These are phyloP conservation scores for Circinella minor DNA, from an alignment of 371 early-diverging fungal genomes.

Conservation along the genomic window DNA sequence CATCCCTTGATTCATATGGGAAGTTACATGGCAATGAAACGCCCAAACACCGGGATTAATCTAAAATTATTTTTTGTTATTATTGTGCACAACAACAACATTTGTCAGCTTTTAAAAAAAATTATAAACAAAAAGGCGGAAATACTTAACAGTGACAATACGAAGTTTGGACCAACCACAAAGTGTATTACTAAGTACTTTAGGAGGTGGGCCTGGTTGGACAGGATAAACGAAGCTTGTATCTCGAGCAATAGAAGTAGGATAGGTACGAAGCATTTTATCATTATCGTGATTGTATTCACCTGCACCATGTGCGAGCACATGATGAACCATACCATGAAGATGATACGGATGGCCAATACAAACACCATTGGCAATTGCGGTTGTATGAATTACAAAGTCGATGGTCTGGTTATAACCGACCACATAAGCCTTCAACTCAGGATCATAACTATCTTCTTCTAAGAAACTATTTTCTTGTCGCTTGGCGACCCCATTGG, in stretches of 20 bases:
- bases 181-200: constrained; percentile 3
- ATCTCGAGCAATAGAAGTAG: constrained; percentile 28
- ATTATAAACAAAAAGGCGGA: neutral
- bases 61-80: constrained; percentile 1
- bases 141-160: constrained; percentile 1
- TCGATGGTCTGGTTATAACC: constrained; percentile 38
- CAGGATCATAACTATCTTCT: constrained; percentile 31
- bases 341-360: constrained; percentile 53
- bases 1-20: constrained; percentile 60
- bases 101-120: neutral
- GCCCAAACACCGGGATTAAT: constrained; percentile 26
- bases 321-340: constrained; percentile 48
- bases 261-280: constrained; percentile 27
- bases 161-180: constrained; percentile 52
- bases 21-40: constrained; percentile 24
- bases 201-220: constrained; percentile 20
- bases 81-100: no score
- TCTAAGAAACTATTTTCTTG: neutral
- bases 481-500: neutral
- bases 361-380: constrained; percentile 24
- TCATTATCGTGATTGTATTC: constrained; percentile 38
- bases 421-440: constrained; percentile 35
- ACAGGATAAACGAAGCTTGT: constrained; percentile 40
- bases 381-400: constrained; percentile 39
- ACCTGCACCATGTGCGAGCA: constrained; percentile 43